Conservation (phyloP, 2,329 filamentous ascomycete genomes). For the Didymella pinodella region DNA sequence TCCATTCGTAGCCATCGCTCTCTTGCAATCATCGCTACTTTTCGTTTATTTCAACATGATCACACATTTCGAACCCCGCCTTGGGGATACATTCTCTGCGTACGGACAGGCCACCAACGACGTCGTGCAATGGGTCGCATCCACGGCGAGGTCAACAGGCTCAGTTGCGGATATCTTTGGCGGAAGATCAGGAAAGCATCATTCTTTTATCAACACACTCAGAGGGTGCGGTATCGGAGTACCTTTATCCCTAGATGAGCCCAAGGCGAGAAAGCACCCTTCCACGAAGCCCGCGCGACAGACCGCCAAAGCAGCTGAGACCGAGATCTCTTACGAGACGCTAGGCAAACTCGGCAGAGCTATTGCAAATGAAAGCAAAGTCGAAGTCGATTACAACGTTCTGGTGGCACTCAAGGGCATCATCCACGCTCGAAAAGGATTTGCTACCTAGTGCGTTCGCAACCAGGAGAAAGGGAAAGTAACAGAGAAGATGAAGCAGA, state of each 20-base stretch:
- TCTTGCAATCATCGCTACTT: not conserved
- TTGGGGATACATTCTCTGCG: constrained; percentile 17
- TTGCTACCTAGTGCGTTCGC: constrained; percentile 22
- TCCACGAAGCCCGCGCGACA: not conserved
- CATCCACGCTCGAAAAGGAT: constrained; percentile 23
- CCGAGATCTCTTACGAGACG: constrained; percentile 9
- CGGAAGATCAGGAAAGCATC: not conserved
- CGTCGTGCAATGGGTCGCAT: constrained; percentile 26
- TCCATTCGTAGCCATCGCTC: not conserved
- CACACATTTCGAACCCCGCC: constrained; percentile 19
- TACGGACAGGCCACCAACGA: constrained; percentile 21
- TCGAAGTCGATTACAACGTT: constrained; percentile 14
- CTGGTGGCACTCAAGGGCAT: constrained; percentile 22
- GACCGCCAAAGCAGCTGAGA: not conserved
- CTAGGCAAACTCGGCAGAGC: constrained; percentile 10
- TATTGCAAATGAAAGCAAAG: constrained; percentile 4
- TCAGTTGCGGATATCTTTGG: constrained; percentile 18
- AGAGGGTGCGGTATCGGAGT: constrained; percentile 1
- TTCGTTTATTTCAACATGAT: not conserved
- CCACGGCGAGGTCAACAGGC: constrained; percentile 21
- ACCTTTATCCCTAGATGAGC: not conserved
- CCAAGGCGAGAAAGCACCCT: not conserved
- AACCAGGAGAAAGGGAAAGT: constrained; percentile 7
- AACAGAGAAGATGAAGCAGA: not conserved
- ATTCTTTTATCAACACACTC: constrained; percentile 3